Base-by-base conservation (phyloP, 257 asterid genomes). In the Solanum phureja region DNA sequence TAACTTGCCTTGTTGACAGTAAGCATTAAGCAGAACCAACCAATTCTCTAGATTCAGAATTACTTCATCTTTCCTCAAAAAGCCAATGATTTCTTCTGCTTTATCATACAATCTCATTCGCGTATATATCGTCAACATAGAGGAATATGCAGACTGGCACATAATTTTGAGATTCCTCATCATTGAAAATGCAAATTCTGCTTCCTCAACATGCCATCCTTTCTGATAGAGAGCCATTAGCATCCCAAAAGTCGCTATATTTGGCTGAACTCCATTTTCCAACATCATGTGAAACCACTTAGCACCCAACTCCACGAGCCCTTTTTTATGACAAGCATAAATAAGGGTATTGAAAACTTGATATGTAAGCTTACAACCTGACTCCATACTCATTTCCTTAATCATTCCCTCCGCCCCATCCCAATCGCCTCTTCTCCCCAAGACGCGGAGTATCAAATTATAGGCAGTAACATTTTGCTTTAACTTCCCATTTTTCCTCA, bases 221-320 rank as follows among this genome's bases (percentile, higher is more conserved):
- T 94, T 96, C 92, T 93, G 96, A 90, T 93, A 95, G 69, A 96
- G 95, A 56, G 95, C 87, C 99, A 96, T 96, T 10, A 96, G 87
- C 98, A 95, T 95, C 68, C 99, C 99, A 86, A 95, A 94, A 73
- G 98, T 95, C 23, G 99, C 98, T 81, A 92, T 90, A 85, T 93
- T 95, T 46, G 99, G 99, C 90, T 86, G 89, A 88, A 95, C 93
- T 81, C 88, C 86, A 33, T 89, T 89, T 71, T 94, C 94, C 94
- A 94, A 90, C 99, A 96, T 94, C 95, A 91, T 89, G 74, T 88
- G 86, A 87, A 94, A 96, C 98, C 98, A 96, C 87, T 89, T 92
- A 11, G 91, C 40, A 38, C 97, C 98, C 77, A 93, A 68, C 90
- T 93, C 92, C 27, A 91, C 91, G 12, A 95, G 91, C 83, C 98